Conservation (phyloP, 2,329 filamentous ascomycete genomes). For the Ceratocystis alfenasii region DNA sequence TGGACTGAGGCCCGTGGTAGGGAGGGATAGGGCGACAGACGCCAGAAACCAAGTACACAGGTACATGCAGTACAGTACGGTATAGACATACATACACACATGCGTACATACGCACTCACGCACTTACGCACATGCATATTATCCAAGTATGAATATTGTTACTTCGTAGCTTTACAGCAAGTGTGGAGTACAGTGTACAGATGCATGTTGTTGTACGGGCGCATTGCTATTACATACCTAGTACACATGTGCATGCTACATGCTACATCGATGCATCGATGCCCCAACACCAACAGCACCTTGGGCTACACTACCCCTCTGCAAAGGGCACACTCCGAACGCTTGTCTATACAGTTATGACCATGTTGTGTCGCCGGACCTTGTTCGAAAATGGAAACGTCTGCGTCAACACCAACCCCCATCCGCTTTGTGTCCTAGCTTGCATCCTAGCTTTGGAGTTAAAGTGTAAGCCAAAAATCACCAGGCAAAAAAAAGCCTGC, state of each 20-base stretch:
- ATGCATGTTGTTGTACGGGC: no score
- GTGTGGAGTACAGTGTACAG: no score
- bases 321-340: neutral
- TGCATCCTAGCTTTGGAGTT: no score
- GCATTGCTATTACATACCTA: neutral
- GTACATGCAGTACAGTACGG: neutral
- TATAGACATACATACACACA: no score
- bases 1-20: no score
- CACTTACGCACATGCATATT: no score
- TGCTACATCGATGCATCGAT: neutral
- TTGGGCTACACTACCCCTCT: neutral
- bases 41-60: neutral
- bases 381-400: neutral
- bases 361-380: neutral
- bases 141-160: no score
- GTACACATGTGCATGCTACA: neutral
- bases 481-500: neutral
- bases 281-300: neutral
- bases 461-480: neutral
- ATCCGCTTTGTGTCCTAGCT: slow-evolving; percentile 23
- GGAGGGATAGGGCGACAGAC: no score
- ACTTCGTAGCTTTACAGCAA: no score
- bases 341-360: neutral
- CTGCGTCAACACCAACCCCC: neutral
- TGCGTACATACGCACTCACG: no score